Base-by-base conservation (phyloP, 1,284 basidiomycete species). In the Ganoderma lingzhi region DNA sequence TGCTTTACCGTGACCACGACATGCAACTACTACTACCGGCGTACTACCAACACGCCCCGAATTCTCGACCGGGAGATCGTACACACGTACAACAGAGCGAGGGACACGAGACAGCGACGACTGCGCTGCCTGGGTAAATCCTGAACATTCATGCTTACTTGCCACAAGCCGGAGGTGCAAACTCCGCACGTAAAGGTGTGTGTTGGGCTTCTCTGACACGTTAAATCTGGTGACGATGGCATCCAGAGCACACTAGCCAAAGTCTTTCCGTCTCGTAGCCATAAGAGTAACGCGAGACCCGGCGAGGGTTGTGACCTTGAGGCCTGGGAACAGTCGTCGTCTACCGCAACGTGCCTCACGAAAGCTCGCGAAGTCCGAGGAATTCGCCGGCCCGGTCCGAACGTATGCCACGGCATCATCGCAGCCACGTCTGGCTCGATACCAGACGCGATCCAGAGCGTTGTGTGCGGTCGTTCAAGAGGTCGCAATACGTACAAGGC, bases 381-480 rank as follows among this genome's bases (percentile, higher is more conserved):
- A 35, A 35, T 32, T 17, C 3, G 0, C 30, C 53, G 53, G 53
- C 17, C 53, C 53, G 53, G 17, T 30, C 48, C 48, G n/a, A 51
- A 10, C 12, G 4, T 32, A 55, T 55, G 28, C 28, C 53, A 55
- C 53, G 53, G 53, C 23, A 55, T 56, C 53, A 56, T 32, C 53
- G 53, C 53, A 35, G 53, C 6, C 30, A 56, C 53, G 53, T 35
- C 53, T 56, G 53, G 53, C 53, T 56, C 17, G 30, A 35, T 56
- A 35, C 53, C 53, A 56, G 53, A 23, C 30, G 17, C 53, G 28
- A 35, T 56, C 53, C 53, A 56, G 53, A 56, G 53, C 15, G 17
- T 15, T 23, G 10, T 56, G 6, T 35, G 15, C 28, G 8, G 53
- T 10, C 30, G 30, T 56, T 56, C 2, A 56, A 56, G 9, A 32